Percentiles rank a stretch among this genome's conserved stretches.
These are phyloP conservation scores for Xylaria sp. DNA, from an alignment of 2,329 filamentous ascomycete genomes.

Conservation along the genomic window DNA sequence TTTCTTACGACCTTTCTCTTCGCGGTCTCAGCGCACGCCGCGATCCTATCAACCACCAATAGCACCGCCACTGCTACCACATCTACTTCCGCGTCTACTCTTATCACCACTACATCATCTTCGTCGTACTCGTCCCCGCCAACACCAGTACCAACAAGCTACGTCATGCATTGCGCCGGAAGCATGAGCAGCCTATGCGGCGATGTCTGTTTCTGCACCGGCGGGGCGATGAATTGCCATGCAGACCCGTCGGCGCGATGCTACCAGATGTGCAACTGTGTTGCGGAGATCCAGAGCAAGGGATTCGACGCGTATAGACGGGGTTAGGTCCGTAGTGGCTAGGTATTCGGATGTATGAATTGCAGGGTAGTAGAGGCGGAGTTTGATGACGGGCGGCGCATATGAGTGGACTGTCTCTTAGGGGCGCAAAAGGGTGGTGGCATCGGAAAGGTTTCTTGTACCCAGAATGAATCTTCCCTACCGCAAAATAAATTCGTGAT, in stretches of 20 bases:
- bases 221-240: slow-evolving; percentile 39
- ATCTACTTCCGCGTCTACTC: background rate
- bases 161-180: slow-evolving; percentile 24
- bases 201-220: slow-evolving; percentile 41
- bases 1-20: background rate
- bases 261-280: slow-evolving; percentile 42
- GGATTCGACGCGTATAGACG: background rate
- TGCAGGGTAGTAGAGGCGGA: background rate
- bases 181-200: slow-evolving; percentile 37
- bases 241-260: slow-evolving; percentile 44
- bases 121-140: background rate
- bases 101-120: slow-evolving; percentile 14
- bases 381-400: background rate
- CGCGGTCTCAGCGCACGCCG: slow-evolving; percentile 2
- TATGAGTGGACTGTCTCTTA: background rate
- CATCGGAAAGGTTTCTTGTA: background rate
- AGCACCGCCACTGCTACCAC: slow-evolving; percentile 3
- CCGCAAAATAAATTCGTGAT: background rate
- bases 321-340: background rate
- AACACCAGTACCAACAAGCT: slow-evolving; percentile 8
- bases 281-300: background rate
- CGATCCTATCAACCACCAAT: slow-evolving; percentile 10
- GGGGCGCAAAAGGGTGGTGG: background rate
- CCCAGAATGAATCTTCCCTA: background rate
- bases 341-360: background rate